Conservation (phyloP, 2,329 filamentous ascomycete genomes). For the Ceratocystis albifundus region DNA sequence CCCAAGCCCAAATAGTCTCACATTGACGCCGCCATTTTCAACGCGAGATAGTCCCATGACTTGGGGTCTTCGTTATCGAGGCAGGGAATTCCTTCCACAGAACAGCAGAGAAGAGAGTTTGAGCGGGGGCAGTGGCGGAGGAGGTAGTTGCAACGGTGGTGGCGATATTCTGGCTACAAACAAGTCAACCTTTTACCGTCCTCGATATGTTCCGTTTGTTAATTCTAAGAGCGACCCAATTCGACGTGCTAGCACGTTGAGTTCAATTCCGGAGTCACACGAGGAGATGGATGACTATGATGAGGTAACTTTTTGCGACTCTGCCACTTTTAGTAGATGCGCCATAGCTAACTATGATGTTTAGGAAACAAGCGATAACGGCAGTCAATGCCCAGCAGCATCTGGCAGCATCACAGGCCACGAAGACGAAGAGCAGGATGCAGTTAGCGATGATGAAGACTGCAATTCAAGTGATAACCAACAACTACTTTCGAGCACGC, state of each 20-base stretch:
- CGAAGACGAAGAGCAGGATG: not conserved
- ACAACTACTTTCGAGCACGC: not conserved
- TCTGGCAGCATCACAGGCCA: not conserved
- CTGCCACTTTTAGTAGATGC: not conserved
- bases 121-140: not conserved
- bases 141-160: not conserved
- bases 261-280: constrained; percentile 21
- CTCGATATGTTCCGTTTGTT: constrained; percentile 20
- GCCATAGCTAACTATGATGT: not conserved
- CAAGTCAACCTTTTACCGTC: constrained; percentile 11
- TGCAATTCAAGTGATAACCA: not conserved
- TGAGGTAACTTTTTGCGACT: not conserved
- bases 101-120: not conserved
- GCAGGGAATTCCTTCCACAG: constrained; percentile 3
- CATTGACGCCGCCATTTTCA: not conserved
- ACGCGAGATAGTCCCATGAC: not conserved
- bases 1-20: not conserved
- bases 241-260: constrained; percentile 17
- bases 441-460: constrained; percentile 11
- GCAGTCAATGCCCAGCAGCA: not conserved
- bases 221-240: constrained; percentile 22
- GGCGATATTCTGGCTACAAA: not conserved
- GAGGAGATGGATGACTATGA: constrained; percentile 15
- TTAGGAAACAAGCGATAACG: not conserved
- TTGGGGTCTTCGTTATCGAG: not conserved